A percentile compares a stretch with the other conserved stretches of the same genome.
These are phyloP conservation scores for Leccinum incarnatum DNA, from an alignment of 768 basidiomycete species.

Conservation along the genomic window DNA sequence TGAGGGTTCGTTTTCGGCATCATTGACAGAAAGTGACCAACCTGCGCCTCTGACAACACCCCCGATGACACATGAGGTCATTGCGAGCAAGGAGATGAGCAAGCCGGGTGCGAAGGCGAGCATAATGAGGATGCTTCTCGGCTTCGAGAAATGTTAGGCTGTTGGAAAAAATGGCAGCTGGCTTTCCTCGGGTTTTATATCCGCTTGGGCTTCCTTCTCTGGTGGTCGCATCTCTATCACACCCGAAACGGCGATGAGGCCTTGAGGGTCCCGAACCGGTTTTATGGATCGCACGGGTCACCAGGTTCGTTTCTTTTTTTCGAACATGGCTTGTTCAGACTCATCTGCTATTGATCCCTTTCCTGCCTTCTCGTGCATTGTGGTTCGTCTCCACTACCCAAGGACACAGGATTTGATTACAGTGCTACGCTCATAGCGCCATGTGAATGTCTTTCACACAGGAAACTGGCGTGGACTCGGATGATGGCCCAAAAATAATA, in stretches of 20 bases:
- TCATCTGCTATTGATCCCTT: neutral
- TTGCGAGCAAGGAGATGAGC: conserved; percentile 13
- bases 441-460: neutral
- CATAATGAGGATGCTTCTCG: conserved; percentile 6
- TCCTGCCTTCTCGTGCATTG: neutral
- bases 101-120: conserved; percentile 5
- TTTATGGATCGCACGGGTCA: neutral
- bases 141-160: neutral
- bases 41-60: conserved; percentile 7
- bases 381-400: neutral
- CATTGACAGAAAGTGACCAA: neutral
- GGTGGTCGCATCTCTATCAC: neutral
- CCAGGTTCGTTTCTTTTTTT: neutral
- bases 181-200: conserved; percentile 12
- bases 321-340: neutral
- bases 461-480: neutral
- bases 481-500: conserved; percentile 5
- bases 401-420: conserved; percentile 5
- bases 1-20: neutral
- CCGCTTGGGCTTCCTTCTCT: neutral
- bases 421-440: neutral
- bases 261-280: neutral
- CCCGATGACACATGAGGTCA: conserved; percentile 7
- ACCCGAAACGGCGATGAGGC: neutral
- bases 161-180: neutral